A percentile compares a stretch with the other conserved stretches of the same genome.
Evolutionary conservation across 1,284 basidiomycete species (phyloP).

Genomic region (Microbotryum violaceum): DNA sequence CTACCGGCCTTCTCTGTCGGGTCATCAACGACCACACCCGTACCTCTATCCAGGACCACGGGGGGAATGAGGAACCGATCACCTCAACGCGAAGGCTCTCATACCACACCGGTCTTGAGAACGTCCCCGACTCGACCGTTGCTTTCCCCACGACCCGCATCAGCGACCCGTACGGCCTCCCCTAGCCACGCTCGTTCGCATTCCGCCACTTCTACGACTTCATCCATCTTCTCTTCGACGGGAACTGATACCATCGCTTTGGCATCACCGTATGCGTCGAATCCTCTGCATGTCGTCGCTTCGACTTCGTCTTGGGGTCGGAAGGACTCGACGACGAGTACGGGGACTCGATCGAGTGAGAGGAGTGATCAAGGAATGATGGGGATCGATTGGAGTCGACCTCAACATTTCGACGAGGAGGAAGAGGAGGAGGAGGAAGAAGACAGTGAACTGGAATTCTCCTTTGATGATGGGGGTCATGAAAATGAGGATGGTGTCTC

Average conservation of each 20-base stretch:
- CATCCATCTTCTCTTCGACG: not conserved
- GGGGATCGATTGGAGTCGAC: not conserved
- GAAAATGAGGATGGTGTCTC: not conserved
- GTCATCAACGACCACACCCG: constrained; percentile 8
- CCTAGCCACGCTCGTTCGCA: constrained; percentile 5
- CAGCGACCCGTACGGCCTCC: not conserved
- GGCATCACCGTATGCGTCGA: not conserved
- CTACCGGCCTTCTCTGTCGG: not conserved
- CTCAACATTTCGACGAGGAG: not conserved
- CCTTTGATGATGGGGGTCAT: too few species aligned
- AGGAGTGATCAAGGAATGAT: not conserved
- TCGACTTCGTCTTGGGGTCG: not conserved
- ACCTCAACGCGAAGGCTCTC: not conserved
- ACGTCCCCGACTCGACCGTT: not conserved
- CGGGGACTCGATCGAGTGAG: constrained; percentile 1
- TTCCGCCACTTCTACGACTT: constrained; percentile 5
- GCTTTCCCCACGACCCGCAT: not conserved
- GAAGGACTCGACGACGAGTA: not conserved
- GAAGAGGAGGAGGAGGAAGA: not conserved
- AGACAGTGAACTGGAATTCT: too few species aligned
- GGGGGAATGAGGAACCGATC: too few species aligned
- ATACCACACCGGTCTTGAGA: not conserved
- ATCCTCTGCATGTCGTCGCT: not conserved
- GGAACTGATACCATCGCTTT: not conserved
- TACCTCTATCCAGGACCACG: constrained; percentile 2